Evolutionary conservation across 257 asterid species (phyloP).

Genomic region (Forsythia suspensa): DNA sequence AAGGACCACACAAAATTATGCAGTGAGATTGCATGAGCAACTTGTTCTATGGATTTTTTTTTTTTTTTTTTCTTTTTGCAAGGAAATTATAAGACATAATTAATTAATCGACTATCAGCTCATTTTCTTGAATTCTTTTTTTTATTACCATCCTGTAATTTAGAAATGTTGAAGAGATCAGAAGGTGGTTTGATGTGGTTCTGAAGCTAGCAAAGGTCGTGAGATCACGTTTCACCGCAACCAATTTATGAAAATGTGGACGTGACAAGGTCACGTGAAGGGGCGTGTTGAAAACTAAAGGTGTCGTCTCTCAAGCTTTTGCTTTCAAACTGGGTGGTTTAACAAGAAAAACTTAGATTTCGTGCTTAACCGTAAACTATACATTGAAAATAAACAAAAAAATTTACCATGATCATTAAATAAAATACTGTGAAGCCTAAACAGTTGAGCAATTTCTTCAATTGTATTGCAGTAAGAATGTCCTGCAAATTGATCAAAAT

Average conservation of each 20-base stretch:
- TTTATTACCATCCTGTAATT: background rate
- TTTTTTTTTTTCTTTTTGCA: too few relatives aligned
- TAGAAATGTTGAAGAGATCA: too few relatives aligned
- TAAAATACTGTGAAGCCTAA: background rate
- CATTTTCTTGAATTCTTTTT: background rate
- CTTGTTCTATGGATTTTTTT: slow-evolving; percentile 20
- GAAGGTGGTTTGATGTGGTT: too few relatives aligned
- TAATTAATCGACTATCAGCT: background rate
- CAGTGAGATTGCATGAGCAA: slow-evolving; percentile 47
- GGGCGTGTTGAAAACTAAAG: too few relatives aligned
- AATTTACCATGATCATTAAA: background rate
- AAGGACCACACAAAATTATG: slow-evolving; percentile 59
- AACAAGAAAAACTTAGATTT: too few relatives aligned
- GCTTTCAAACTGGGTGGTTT: too few relatives aligned
- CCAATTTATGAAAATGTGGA: too few relatives aligned
- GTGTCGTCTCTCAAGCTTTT: too few relatives aligned
- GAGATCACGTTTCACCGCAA: too few relatives aligned
- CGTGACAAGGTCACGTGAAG: too few relatives aligned
- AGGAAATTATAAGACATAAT: background rate
- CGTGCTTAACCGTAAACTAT: too few relatives aligned
- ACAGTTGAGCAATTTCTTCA: background rate
- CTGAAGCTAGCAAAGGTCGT: too few relatives aligned
- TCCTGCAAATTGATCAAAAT: background rate
- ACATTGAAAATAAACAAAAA: background rate
- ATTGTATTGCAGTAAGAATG: background rate